Percentiles rank a stretch among this genome's conserved stretches.
phyloP scores from a whole-genome alignment of 1,139 yeast genomes.

The Blastobotrys illinoisensis region DNA sequence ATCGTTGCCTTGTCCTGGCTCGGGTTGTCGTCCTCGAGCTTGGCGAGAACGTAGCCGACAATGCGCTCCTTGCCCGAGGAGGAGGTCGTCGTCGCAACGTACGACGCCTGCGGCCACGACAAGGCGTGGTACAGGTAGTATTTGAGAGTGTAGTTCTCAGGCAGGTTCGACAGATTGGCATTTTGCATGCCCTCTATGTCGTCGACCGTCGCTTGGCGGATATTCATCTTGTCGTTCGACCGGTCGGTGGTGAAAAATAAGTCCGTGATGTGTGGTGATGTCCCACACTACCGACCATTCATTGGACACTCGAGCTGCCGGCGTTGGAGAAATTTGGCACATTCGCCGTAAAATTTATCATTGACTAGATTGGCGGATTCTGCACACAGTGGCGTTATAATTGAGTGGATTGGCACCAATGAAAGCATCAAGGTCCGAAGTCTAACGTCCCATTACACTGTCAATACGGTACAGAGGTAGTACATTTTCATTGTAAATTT shows the following conservation, averaged over 20 bases:
- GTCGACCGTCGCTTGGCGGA: slow-evolving; percentile 78
- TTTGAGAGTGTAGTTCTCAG: slow-evolving; percentile 89
- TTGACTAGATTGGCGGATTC: too few relatives aligned
- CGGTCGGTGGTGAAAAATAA: not conserved
- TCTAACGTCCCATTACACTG: too few relatives aligned
- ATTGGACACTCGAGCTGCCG: too few relatives aligned
- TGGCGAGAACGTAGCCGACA: slow-evolving; percentile 91
- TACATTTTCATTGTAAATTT: not conserved
- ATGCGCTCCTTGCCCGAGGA: slow-evolving; percentile 55
- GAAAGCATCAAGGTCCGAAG: too few relatives aligned
- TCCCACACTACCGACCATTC: too few relatives aligned
- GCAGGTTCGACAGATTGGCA: slow-evolving; percentile 86
- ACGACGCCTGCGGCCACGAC: slow-evolving; percentile 98
- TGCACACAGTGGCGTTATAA: too few relatives aligned
- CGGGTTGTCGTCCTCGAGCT: slow-evolving; percentile 71
- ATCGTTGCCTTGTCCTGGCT: slow-evolving; percentile 53
- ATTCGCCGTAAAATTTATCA: too few relatives aligned
- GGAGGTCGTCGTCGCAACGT: slow-evolving; percentile 80
- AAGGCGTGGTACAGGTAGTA: slow-evolving; percentile 89
- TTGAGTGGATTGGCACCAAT: too few relatives aligned
- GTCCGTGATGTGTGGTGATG: too few relatives aligned
- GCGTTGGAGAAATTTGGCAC: too few relatives aligned
- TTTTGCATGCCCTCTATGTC: slow-evolving; percentile 96
- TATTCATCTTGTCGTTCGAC: slow-evolving; percentile 45
- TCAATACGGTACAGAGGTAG: too few relatives aligned